phyloP scores from a whole-genome alignment of 164 flowering plant species.

The Berberis vulgaris region DNA sequence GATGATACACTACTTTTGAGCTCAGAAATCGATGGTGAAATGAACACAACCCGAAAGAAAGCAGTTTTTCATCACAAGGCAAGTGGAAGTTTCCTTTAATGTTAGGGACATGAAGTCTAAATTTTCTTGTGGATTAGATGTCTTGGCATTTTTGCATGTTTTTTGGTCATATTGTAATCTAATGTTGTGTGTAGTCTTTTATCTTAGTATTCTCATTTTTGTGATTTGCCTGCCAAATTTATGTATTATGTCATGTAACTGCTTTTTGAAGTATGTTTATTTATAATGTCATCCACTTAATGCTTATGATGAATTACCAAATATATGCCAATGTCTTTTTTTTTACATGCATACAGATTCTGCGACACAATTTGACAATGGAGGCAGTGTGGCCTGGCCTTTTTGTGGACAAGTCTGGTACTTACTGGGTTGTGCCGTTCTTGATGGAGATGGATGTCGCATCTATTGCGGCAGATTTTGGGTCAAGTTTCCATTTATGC shows the following conservation, averaged over 20 bases:
- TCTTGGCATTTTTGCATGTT: too few species aligned
- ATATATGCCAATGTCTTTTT: constrained; percentile 8
- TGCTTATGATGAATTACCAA: too few species aligned
- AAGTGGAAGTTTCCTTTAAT: too few species aligned
- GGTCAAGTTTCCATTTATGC: constrained; percentile 56
- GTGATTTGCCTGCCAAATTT: too few species aligned
- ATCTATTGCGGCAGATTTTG: constrained; percentile 56
- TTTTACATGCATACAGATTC: constrained; percentile 49
- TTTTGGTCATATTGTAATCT: too few species aligned
- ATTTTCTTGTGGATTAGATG: not conserved
- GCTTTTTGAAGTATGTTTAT: too few species aligned
- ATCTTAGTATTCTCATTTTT: too few species aligned
- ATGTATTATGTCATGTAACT: too few species aligned
- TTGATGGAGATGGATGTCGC: constrained; percentile 60
- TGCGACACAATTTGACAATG: constrained; percentile 47
- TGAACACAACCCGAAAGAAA: constrained; percentile 37
- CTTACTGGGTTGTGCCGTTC: constrained; percentile 87
- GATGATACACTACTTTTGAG: constrained; percentile 50
- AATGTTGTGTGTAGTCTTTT: too few species aligned
- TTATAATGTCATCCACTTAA: too few species aligned
- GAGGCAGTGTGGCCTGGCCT: constrained; percentile 74
- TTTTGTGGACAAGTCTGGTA: constrained; percentile 56
- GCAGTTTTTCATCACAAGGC: constrained; percentile 67
- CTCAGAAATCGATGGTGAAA: constrained; percentile 41
- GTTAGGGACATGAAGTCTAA: too few species aligned